A percentile compares a stretch with the other conserved stretches of the same genome.
Evolutionary conservation across 305 asterid genomes (phyloP).

Genomic region (Euphrasia arctica): DNA sequence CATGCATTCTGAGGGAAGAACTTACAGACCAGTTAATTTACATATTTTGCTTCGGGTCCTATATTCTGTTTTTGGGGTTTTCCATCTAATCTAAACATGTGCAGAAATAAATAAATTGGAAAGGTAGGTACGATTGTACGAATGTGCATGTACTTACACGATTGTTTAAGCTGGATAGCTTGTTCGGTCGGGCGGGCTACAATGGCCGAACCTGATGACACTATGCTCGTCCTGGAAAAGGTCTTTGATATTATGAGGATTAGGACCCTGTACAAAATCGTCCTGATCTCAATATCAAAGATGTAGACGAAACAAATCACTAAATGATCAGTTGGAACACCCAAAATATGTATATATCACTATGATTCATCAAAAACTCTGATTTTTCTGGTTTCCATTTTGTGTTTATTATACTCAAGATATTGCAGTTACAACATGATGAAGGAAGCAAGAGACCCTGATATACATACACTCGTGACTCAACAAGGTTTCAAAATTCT

Average conservation of each 20-base stretch:
- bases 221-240: too few species aligned
- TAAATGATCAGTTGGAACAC: too few species aligned
- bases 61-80: neutral
- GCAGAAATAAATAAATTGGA: too few species aligned
- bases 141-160: too few species aligned
- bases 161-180: too few species aligned
- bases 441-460: constrained; percentile 14
- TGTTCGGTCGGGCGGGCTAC: neutral
- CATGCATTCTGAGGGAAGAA: neutral
- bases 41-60: neutral
- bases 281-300: too few species aligned
- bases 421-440: constrained; percentile 9
- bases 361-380: neutral
- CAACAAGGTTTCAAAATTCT: constrained; percentile 8
- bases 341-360: too few species aligned
- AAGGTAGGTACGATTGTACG: too few species aligned
- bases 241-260: too few species aligned
- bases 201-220: too few species aligned
- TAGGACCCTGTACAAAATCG: too few species aligned
- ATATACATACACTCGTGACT: constrained; percentile 13
- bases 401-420: constrained; percentile 27
- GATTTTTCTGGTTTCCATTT: constrained; percentile 8
- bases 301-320: too few species aligned
- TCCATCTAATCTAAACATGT: neutral
- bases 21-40: neutral